A percentile compares a stretch with the other conserved stretches of the same genome.
Conservation (phyloP, 257 asterid species). For the Solanum microdontum region DNA sequence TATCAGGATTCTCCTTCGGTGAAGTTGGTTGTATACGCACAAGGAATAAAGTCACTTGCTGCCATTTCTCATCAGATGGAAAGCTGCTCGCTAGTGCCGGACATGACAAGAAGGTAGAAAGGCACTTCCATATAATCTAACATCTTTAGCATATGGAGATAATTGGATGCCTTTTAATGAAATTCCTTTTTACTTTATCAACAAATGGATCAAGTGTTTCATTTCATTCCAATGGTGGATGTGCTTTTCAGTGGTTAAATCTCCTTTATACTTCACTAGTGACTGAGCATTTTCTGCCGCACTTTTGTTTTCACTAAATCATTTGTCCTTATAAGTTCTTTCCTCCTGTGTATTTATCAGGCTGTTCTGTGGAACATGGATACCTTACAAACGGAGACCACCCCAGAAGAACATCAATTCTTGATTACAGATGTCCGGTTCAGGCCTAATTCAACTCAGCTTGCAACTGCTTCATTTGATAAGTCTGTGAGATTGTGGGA, state of each 20-base stretch:
- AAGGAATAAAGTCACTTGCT: conserved; percentile 81
- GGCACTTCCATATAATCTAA: background rate
- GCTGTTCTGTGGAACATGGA: conserved; percentile 98
- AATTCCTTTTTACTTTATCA: background rate
- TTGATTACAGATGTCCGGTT: conserved; percentile 86
- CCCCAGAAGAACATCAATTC: conserved; percentile 70
- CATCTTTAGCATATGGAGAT: background rate
- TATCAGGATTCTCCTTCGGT: conserved; percentile 50
- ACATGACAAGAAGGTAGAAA: conserved; percentile 79
- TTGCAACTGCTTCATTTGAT: conserved; percentile 83
- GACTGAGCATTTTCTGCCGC: background rate
- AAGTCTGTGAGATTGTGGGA: conserved; percentile 94
- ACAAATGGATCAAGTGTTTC: background rate
- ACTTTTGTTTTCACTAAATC: background rate
- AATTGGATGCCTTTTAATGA: background rate
- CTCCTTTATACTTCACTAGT: background rate
- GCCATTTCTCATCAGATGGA: conserved; percentile 98
- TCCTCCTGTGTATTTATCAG: conserved; percentile 23
- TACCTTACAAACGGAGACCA: conserved; percentile 62
- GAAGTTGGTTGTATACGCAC: conserved; percentile 89
- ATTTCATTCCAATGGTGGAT: background rate
- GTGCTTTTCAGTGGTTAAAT: background rate
- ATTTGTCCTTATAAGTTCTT: background rate
- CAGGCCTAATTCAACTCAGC: conserved; percentile 88
- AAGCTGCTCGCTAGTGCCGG: conserved; percentile 94